These are phyloP conservation scores for Glycine soja DNA, from an alignment of 306 rosid species.

Conservation along the genomic window DNA sequence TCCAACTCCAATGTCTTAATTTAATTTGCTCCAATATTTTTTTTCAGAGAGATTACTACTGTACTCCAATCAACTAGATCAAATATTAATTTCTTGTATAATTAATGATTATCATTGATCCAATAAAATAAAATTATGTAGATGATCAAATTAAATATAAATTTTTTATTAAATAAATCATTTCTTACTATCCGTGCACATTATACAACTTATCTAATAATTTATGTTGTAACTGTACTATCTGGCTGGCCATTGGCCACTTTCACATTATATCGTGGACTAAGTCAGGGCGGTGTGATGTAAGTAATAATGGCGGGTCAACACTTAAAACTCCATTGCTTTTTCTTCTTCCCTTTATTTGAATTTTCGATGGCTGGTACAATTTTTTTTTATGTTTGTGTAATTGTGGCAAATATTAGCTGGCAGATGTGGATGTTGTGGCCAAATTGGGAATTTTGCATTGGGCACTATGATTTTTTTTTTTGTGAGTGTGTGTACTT, in stretches of 20 bases:
- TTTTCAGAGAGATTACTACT: too few species aligned
- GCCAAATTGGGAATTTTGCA: slow-evolving; percentile 13
- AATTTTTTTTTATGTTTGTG: slow-evolving; percentile 9
- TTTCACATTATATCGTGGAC: too few species aligned
- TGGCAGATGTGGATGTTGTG: slow-evolving; percentile 45
- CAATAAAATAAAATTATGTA: too few species aligned
- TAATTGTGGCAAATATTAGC: slow-evolving; percentile 37
- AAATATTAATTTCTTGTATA: too few species aligned
- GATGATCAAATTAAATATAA: too few species aligned
- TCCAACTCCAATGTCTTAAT: slow-evolving; percentile 26
- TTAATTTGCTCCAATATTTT: not conserved
- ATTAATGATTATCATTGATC: too few species aligned
- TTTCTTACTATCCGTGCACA: not conserved
- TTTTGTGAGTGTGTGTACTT: slow-evolving; percentile 9
- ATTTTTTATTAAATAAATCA: too few species aligned
- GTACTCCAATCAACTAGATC: too few species aligned
- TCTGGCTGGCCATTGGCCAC: not conserved
- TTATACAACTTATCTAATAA: not conserved
- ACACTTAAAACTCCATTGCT: not conserved
- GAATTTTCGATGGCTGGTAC: not conserved
- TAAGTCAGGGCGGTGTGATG: slow-evolving; percentile 43
- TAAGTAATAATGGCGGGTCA: slow-evolving; percentile 47
- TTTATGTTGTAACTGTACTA: too few species aligned
- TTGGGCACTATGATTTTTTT: slow-evolving; percentile 15
- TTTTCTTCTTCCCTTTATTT: not conserved